Conservation (phyloP, 75 land plant species). For the Ceratopteris richardii region DNA sequence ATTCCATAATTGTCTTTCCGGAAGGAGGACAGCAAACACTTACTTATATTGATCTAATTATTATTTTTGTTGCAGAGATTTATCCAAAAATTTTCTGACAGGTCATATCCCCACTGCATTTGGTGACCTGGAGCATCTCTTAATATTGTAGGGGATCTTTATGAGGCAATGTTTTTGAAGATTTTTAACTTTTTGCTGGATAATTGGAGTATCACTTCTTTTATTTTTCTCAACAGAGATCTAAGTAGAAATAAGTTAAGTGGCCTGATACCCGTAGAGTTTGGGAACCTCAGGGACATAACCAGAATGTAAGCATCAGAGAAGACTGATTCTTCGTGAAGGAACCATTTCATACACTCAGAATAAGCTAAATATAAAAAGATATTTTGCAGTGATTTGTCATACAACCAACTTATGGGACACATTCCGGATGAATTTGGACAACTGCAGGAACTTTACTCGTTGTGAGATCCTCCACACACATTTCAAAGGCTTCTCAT, state of each 20-base stretch:
- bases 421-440: conserved; percentile 79
- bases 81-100: conserved; percentile 59
- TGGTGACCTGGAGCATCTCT: conserved; percentile 87
- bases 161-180: too few species aligned
- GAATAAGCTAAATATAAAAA: too few species aligned
- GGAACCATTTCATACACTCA: too few species aligned
- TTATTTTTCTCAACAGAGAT: conserved; percentile 62
- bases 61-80: conserved; percentile 41
- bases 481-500: conserved; percentile 8
- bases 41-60: not conserved
- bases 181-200: too few species aligned
- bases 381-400: conserved; percentile 69
- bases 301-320: conserved; percentile 56
- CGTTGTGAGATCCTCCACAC: conserved; percentile 43
- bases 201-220: too few species aligned
- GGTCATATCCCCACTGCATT: conserved; percentile 75
- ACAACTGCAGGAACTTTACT: conserved; percentile 62
- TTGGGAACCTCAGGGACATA: conserved; percentile 83
- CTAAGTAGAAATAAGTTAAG: conserved; percentile 59
- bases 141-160: conserved; percentile 45
- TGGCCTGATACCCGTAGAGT: conserved; percentile 68
- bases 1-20: not conserved
- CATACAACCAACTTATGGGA: conserved; percentile 61
- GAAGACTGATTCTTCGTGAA: not conserved
- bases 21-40: not conserved